Evolutionary conservation across 202 grass and related monocot genomes (phyloP), one percentile per base, ranked within the genome.

Genomic region (Carex sylvatica): DNA sequence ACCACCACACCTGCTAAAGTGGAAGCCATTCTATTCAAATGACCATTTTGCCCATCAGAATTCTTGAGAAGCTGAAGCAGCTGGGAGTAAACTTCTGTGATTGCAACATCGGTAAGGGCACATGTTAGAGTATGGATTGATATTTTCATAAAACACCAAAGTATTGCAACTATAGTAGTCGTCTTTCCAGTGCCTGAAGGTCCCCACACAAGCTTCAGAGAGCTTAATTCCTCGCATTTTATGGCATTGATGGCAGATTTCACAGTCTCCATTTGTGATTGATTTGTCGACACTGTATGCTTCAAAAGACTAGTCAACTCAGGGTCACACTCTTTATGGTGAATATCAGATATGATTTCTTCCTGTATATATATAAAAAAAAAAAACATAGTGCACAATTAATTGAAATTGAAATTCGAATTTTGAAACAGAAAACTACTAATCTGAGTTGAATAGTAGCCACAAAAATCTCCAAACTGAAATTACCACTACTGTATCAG

Each of bases 181-280:
- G 93, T 97, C 73, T 97, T 93, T 31, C 93, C 89, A 52, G 91
- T 93, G 80, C 93, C 91, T 60, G 91, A 91, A 52, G 93, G 93
- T 0, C 93, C 93, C 89, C 93, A 91, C 80, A 97, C 86, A 86
- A 97, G 93, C 84, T 93, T 89, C 2, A 88, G 68, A 35, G 79
- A 78, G 75, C 87, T 86, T 26, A 8, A 81, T 3, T 22, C 6
- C 6, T 58, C 6, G 61, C 88, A 87, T 61, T n/a, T 31, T 8
- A 89, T 46, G 44, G 89, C 83, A 55, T 84, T 84, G 63, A 91
- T 70, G n/a, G 88, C 79, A 83, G 83, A 88, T 74, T 84, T 62
- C 73, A 91, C 46, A 28, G 89, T 87, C 83, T 86, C 84, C 4
- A 88, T 5, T 81, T 97, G 93, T 19, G 91, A 86, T 54, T 85